These are phyloP conservation scores for Wallacemonas collosoma DNA, from an alignment of 208 protist genomes.

Conservation along the genomic window DNA sequence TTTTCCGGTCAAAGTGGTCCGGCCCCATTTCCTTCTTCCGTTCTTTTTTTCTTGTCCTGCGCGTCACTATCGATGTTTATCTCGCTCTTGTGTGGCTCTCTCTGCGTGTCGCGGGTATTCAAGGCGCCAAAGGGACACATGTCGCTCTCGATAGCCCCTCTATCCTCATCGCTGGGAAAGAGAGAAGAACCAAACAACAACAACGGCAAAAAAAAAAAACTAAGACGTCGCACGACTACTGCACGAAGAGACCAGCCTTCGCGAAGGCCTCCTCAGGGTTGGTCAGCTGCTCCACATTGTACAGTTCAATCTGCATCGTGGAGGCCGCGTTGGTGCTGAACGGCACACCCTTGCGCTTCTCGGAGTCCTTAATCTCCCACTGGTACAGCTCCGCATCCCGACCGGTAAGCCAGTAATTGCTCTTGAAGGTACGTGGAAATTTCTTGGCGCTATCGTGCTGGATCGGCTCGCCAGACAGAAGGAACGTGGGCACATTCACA, in stretches of 20 bases:
- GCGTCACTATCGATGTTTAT: no score
- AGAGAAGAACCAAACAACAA: not conserved
- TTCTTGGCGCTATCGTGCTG: slow-evolving; percentile 69
- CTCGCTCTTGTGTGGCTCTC: no score
- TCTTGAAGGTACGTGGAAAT: slow-evolving; percentile 71
- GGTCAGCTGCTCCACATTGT: slow-evolving; percentile 88
- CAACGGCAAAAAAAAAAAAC: not conserved
- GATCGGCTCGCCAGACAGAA: slow-evolving; percentile 85
- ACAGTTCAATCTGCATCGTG: slow-evolving; percentile 78
- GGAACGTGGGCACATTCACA: slow-evolving; percentile 79
- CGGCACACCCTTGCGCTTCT: slow-evolving; percentile 77
- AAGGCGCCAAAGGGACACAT: no score
- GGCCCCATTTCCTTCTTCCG: not conserved
- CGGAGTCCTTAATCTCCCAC: slow-evolving; percentile 81
- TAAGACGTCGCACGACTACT: slow-evolving; percentile 32
- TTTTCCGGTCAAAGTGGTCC: no score
- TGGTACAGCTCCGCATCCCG: slow-evolving; percentile 88
- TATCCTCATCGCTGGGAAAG: not conserved
- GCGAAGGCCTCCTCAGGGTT: slow-evolving; percentile 88
- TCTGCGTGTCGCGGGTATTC: no score
- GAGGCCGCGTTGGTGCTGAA: slow-evolving; percentile 50
- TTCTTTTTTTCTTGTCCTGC: not conserved
- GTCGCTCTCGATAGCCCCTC: no score
- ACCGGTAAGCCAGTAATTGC: slow-evolving; percentile 89
- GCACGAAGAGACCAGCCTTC: slow-evolving; percentile 78